Evolutionary conservation across 129 eudicot species (phyloP).

Genomic region (Tagetes patula): DNA sequence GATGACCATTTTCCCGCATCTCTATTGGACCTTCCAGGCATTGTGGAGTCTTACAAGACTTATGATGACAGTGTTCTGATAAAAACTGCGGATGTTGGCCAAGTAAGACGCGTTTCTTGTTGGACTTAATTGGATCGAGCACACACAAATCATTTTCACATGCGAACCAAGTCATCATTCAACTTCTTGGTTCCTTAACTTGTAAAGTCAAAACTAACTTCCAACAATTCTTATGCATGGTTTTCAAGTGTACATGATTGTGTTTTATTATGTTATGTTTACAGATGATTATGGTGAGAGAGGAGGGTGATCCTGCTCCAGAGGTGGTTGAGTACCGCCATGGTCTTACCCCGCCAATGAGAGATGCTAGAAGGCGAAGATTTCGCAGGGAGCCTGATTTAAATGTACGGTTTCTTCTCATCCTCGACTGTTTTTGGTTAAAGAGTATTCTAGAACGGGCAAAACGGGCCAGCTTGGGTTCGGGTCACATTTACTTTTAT

Average conservation of each 20-base stretch:
- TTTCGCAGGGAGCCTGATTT: slow-evolving; percentile 92
- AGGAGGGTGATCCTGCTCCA: slow-evolving; percentile 68
- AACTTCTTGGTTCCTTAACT: too few relatives aligned
- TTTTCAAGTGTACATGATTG: slow-evolving; percentile 8
- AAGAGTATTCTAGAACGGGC: neutral
- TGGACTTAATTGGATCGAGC: too few relatives aligned
- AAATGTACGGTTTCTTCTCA: slow-evolving; percentile 44
- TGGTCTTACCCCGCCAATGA: slow-evolving; percentile 95
- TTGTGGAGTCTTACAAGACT: slow-evolving; percentile 88
- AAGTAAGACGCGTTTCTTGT: slow-evolving; percentile 41
- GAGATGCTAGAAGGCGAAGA: slow-evolving; percentile 92
- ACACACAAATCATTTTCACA: too few relatives aligned
- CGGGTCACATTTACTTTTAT: neutral
- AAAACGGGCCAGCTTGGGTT: neutral
- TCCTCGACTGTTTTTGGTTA: neutral
- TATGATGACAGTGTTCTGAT: slow-evolving; percentile 83
- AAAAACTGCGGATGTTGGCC: slow-evolving; percentile 91
- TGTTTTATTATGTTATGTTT: slow-evolving; percentile 18
- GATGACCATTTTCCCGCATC: slow-evolving; percentile 73
- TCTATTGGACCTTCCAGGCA: slow-evolving; percentile 80
- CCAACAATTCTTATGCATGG: too few relatives aligned
- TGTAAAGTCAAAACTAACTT: too few relatives aligned
- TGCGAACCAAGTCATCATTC: too few relatives aligned
- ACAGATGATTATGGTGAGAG: slow-evolving; percentile 93
- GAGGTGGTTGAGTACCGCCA: slow-evolving; percentile 82